Evolutionary conservation across 495 filamentous ascomycete species (phyloP), one percentile per base, ranked within the genome.

Genomic region (Penicillium herquei): DNA sequence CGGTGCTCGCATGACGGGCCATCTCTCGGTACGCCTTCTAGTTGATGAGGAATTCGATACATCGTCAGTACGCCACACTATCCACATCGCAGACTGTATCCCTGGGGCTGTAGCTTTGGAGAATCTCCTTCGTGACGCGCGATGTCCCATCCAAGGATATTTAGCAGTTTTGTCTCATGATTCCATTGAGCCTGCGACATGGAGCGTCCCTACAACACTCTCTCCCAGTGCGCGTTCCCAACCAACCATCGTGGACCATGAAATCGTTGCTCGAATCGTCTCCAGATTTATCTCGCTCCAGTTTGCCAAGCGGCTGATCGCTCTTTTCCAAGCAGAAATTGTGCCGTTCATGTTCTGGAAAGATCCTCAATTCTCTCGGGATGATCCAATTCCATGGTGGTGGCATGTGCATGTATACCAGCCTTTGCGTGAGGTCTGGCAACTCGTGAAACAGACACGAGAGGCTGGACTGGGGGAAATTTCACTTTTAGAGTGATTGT

Each of bases 11-110:
- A 68, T 87, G 63, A 91, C 87, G 0, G 87, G 89, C 5, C 89
- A 93, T 67, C 64, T 91, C 10, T 82, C 78, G 7, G 81, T 92
- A 44, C 80, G 85, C 55, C 80, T 92, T 41, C 69, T 89, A 57
- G 78, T 88, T 7, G 75, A 82, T 39, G 73, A 81, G 49, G 72
- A 75, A 37, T 72, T 74, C 16, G 65, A 66, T 3, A 21, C 48
- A 0, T 64, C 70, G 14, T 70, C 70, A 8, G 70, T 78, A n/a
- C 70, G 74, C 32, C 70, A 76, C 52, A 56, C 61, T 4, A 56
- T 76, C 17, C 68, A 75, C 44, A 73, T 78, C 44, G 68, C 66
- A 7, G 70, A 67, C 49, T 77, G 75, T 43, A 52, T 64, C 6
- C 66, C 70, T 16, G 75, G 74, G 11, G 69, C 72, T 10, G 55